Conservation (phyloP, 2,329 filamentous ascomycete genomes). For the Leptographium radiaticola region DNA sequence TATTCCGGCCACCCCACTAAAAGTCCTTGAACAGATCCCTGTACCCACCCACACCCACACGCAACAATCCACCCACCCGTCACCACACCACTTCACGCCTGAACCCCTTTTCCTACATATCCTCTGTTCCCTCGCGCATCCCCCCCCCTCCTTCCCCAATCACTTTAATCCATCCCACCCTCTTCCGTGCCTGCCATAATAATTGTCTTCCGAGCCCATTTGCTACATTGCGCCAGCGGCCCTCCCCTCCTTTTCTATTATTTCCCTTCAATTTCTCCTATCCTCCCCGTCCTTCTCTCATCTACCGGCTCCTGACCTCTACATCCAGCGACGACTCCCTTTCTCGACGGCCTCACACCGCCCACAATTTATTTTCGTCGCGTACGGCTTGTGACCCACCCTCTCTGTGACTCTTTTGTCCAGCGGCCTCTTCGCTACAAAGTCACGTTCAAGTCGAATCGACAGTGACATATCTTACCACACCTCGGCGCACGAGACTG, state of each 20-base stretch:
- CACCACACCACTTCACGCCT: background rate
- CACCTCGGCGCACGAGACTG: no score
- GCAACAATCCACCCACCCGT: background rate
- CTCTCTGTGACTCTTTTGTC: background rate
- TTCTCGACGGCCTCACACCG: background rate
- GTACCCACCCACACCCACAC: background rate
- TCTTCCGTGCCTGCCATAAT: conserved; percentile 1
- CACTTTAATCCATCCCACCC: background rate
- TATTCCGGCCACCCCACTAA: background rate
- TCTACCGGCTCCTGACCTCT: background rate
- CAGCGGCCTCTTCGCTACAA: background rate
- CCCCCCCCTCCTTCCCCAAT: conserved; percentile 1
- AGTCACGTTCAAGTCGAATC: background rate
- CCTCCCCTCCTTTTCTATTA: background rate
- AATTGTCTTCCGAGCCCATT: background rate
- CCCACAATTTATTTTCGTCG: background rate
- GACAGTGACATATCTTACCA: no score
- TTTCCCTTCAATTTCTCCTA: background rate
- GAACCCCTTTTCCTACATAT: conserved; percentile 1
- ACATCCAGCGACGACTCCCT: background rate
- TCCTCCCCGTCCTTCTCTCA: background rate
- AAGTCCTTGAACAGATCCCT: background rate
- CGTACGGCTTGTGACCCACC: background rate
- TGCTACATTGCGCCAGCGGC: background rate
- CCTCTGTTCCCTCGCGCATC: background rate